These are phyloP conservation scores for Backusella westeae DNA, from an alignment of 192 early-diverging fungal genomes.

Conservation along the genomic window DNA sequence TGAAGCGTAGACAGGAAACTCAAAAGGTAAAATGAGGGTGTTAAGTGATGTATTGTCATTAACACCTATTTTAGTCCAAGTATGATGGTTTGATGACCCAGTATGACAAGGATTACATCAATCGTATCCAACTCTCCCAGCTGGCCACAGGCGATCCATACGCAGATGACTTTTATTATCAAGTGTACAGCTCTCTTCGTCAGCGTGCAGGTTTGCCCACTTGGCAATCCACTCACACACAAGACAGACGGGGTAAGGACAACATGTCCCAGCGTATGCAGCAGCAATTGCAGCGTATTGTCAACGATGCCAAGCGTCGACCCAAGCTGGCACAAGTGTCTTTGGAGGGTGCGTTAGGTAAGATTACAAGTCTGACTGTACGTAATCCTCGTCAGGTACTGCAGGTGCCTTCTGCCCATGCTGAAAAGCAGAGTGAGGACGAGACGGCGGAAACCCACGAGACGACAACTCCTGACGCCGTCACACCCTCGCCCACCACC, in stretches of 20 bases:
- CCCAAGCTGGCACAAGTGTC: constrained; percentile 83
- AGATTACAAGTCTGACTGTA: constrained; percentile 86
- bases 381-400: constrained; percentile 86
- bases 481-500: constrained; percentile 14
- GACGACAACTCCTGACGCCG: not conserved
- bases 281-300: constrained; percentile 94
- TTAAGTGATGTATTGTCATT: not conserved
- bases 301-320: constrained; percentile 86
- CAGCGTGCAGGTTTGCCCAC: constrained; percentile 43
- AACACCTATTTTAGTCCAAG: constrained; percentile 50
- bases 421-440: constrained; percentile 8
- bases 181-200: constrained; percentile 80
- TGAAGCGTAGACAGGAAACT: constrained; percentile 35
- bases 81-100: constrained; percentile 92
- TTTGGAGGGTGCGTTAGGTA: constrained; percentile 95
- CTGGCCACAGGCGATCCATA: constrained; percentile 91
- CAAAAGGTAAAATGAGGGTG: constrained; percentile 2
- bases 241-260: constrained; percentile 45
- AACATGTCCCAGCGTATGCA: constrained; percentile 76
- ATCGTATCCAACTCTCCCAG: constrained; percentile 92
- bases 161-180: constrained; percentile 95
- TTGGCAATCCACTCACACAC: constrained; percentile 26
- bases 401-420: constrained; percentile 43
- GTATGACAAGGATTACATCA: constrained; percentile 92
- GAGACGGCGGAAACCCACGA: not conserved